Percentiles rank a stretch among this genome's conserved stretches.
Conservation (phyloP, 2,329 filamentous ascomycete genomes). For the Whalleya microplaca region DNA sequence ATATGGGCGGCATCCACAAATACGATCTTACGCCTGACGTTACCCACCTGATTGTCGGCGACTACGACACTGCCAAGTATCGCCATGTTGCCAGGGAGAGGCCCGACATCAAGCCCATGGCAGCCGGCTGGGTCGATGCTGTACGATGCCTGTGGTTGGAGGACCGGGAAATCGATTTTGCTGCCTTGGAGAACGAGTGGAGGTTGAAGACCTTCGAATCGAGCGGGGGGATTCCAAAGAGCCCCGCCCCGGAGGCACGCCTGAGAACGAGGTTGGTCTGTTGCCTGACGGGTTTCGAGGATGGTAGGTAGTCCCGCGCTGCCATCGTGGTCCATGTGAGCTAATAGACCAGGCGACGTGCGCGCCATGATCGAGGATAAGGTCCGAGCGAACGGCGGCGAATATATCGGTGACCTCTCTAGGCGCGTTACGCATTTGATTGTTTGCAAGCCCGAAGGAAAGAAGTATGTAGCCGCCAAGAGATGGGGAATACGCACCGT, state of each 20-base stretch:
- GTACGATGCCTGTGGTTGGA: conserved; percentile 80
- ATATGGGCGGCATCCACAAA: conserved; percentile 87
- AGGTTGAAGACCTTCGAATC: conserved; percentile 66
- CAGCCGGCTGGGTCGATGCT: conserved; percentile 81
- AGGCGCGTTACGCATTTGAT: conserved; percentile 87
- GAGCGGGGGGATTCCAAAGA: conserved; percentile 46
- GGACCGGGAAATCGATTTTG: conserved; percentile 75
- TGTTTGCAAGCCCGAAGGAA: conserved; percentile 75
- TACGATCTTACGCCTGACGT: conserved; percentile 95
- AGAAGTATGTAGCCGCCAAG: conserved; percentile 88
- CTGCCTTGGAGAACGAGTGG: conserved; percentile 68
- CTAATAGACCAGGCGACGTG: conserved; percentile 55
- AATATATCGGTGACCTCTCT: conserved; percentile 86
- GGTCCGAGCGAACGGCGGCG: conserved; percentile 73
- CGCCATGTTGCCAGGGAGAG: conserved; percentile 90
- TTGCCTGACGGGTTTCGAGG: conserved; percentile 62
- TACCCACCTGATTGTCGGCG: conserved; percentile 90
- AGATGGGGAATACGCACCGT: conserved; percentile 82
- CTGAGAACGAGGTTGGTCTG: conserved; percentile 50
- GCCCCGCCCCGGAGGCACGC: conserved; percentile 28
- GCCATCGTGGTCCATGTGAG: background rate
- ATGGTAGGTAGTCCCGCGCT: conserved; percentile 41
- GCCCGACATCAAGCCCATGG: conserved; percentile 82
- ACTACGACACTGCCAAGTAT: conserved; percentile 90
- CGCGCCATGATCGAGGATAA: conserved; percentile 72